Conservation (phyloP, 106 monocot species). For the Iris macrosiphon region DNA sequence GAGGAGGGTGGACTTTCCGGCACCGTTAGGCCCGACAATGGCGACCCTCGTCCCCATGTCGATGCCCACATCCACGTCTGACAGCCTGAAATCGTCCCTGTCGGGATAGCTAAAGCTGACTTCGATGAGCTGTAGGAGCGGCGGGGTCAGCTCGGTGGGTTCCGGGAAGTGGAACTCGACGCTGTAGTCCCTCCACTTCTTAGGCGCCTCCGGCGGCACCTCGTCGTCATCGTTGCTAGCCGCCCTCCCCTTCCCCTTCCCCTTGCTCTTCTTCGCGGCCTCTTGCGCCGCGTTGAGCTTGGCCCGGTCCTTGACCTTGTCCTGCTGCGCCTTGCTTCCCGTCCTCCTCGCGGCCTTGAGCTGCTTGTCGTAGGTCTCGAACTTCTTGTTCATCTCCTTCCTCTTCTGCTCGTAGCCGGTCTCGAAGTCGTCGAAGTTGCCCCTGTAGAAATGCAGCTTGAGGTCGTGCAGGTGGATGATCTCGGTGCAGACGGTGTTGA, state of each 20-base stretch:
- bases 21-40: slow-evolving; percentile 94
- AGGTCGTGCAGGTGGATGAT: slow-evolving; percentile 88
- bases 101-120: slow-evolving; percentile 82
- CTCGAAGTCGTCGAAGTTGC: slow-evolving; percentile 89
- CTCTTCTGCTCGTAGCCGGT: slow-evolving; percentile 91
- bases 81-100: slow-evolving; percentile 76
- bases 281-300: slow-evolving; percentile 59
- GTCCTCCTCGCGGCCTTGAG: slow-evolving; percentile 67
- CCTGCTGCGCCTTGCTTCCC: slow-evolving; percentile 82
- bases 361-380: slow-evolving; percentile 85
- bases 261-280: slow-evolving; percentile 49
- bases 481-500: slow-evolving; percentile 80
- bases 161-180: slow-evolving; percentile 94
- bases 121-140: slow-evolving; percentile 88
- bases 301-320: slow-evolving; percentile 85
- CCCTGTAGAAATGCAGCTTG: slow-evolving; percentile 71
- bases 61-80: slow-evolving; percentile 87
- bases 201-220: slow-evolving; percentile 46
- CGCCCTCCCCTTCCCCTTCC: slow-evolving; percentile 63
- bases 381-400: slow-evolving; percentile 92
- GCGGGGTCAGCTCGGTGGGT: slow-evolving; percentile 95
- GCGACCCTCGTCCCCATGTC: slow-evolving; percentile 98
- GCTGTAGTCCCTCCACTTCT: slow-evolving; percentile 92
- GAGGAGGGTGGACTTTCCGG: slow-evolving; percentile 90
- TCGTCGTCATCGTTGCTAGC: slow-evolving; percentile 51